These are phyloP conservation scores for Aspergillus puulaauensis DNA, from an alignment of 2,329 filamentous ascomycete genomes.

Conservation along the genomic window DNA sequence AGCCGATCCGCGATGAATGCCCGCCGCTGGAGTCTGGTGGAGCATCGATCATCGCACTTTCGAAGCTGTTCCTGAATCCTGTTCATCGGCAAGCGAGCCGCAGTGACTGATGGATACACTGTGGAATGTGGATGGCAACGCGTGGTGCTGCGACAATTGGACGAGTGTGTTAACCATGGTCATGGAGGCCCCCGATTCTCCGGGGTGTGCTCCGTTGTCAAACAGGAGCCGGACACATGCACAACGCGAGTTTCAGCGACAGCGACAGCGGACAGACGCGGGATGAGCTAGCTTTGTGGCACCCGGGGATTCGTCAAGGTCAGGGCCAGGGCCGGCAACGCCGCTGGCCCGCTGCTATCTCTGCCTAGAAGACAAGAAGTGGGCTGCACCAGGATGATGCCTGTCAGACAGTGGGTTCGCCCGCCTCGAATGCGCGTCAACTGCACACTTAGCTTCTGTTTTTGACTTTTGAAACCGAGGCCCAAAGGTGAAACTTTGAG, in stretches of 20 bases:
- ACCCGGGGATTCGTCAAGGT: background rate
- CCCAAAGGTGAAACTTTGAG: background rate
- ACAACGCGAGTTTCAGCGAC: constrained; percentile 1
- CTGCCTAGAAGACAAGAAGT: background rate
- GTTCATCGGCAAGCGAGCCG: background rate
- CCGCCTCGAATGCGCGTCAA: background rate
- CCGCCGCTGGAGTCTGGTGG: constrained; percentile 1
- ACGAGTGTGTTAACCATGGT: background rate
- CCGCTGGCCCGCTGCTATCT: background rate
- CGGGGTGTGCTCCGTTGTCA: background rate
- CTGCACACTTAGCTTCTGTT: too few relatives aligned
- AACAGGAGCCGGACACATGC: background rate
- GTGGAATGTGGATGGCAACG: background rate
- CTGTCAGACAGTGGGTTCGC: background rate
- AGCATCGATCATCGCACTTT: constrained; percentile 2
- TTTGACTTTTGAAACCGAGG: background rate
- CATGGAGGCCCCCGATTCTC: background rate
- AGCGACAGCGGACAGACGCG: background rate
- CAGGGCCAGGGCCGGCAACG: too few relatives aligned
- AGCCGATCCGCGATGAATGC: constrained; percentile 2
- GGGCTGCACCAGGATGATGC: background rate
- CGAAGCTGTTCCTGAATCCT: background rate
- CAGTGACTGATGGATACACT: background rate
- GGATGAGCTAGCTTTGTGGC: background rate
- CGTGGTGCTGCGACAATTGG: background rate